A percentile compares a stretch with the other conserved stretches of the same genome.
phyloP scores from a whole-genome alignment of 352 stramenopile genomes.

The Pythium aphanidermatum region DNA sequence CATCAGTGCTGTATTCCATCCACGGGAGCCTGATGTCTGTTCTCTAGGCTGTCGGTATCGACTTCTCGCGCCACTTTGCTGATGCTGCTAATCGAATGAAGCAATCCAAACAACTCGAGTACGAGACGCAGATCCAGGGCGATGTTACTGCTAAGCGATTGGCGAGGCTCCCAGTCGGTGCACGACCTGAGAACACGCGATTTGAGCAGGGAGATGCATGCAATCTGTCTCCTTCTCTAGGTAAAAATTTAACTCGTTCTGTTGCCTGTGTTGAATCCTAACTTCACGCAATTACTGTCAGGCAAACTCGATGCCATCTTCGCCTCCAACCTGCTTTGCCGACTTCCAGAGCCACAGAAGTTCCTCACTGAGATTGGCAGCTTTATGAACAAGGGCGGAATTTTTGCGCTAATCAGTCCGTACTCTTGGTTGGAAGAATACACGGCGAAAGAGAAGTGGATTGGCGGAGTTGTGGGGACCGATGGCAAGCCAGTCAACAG shows the following conservation, averaged over 20 bases:
- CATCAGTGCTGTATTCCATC: not conserved
- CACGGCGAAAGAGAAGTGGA: constrained; percentile 88
- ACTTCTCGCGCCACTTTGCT: constrained; percentile 91
- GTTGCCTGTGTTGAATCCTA: too few species aligned
- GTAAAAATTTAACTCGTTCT: too few species aligned
- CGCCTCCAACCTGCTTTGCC: constrained; percentile 94
- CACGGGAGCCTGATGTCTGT: not conserved
- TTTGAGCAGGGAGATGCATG: constrained; percentile 95
- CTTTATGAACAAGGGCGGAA: constrained; percentile 88
- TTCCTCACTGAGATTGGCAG: constrained; percentile 84
- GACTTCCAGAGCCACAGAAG: constrained; percentile 88
- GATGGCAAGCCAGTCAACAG: constrained; percentile 50
- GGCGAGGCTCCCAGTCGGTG: constrained; percentile 53
- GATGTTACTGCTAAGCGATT: constrained; percentile 63
- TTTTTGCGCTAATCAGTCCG: constrained; percentile 94
- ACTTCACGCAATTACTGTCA: too few species aligned
- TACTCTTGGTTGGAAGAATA: constrained; percentile 98
- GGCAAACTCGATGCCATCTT: constrained; percentile 94
- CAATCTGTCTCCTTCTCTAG: constrained; percentile 62
- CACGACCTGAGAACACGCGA: constrained; percentile 36
- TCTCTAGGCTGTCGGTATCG: constrained; percentile 83
- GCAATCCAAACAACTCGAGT: constrained; percentile 63
- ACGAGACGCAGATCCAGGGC: constrained; percentile 86
- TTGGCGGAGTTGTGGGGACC: constrained; percentile 47
- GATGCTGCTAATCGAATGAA: constrained; percentile 86